These are phyloP conservation scores for Capsella bursapastoris DNA, from an alignment of 345 rosid genomes.

Conservation along the genomic window DNA sequence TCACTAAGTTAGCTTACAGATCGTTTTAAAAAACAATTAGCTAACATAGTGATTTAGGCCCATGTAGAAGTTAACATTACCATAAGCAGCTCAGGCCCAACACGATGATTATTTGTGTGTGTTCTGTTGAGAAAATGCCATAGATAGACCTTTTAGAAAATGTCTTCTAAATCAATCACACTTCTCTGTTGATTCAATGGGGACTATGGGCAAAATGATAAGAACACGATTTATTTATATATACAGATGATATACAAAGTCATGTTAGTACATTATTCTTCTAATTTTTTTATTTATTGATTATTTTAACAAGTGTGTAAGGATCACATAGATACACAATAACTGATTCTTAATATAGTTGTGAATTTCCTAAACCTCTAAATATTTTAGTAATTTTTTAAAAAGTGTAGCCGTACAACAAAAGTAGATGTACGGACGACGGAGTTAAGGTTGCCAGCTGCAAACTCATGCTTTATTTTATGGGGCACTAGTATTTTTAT, in stretches of 20 bases:
- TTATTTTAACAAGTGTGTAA: too few relatives aligned
- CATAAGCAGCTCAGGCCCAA: slow-evolving; percentile 14
- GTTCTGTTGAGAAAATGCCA: neutral
- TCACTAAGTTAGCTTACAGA: neutral
- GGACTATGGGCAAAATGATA: slow-evolving; percentile 38
- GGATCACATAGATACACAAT: too few relatives aligned
- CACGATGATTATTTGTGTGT: neutral
- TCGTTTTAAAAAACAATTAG: neutral
- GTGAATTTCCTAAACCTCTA: neutral
- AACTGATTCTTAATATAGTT: neutral
- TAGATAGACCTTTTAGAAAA: neutral
- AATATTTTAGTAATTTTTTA: too few relatives aligned
- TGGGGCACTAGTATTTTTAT: neutral
- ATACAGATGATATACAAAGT: neutral
- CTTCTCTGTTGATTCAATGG: neutral
- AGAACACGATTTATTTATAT: slow-evolving; percentile 22
- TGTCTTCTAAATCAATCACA: neutral
- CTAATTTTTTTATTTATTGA: too few relatives aligned
- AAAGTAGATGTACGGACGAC: neutral
- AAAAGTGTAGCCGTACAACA: neutral
- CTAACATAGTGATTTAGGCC: neutral
- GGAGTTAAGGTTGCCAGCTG: slow-evolving; percentile 15
- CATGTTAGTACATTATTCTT: too few relatives aligned
- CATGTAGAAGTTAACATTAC: neutral
- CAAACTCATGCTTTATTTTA: neutral